A percentile compares a stretch with the other conserved stretches of the same genome.
These are phyloP conservation scores for Eutypella sp. DNA, from an alignment of 2,329 filamentous ascomycete genomes.

Conservation along the genomic window DNA sequence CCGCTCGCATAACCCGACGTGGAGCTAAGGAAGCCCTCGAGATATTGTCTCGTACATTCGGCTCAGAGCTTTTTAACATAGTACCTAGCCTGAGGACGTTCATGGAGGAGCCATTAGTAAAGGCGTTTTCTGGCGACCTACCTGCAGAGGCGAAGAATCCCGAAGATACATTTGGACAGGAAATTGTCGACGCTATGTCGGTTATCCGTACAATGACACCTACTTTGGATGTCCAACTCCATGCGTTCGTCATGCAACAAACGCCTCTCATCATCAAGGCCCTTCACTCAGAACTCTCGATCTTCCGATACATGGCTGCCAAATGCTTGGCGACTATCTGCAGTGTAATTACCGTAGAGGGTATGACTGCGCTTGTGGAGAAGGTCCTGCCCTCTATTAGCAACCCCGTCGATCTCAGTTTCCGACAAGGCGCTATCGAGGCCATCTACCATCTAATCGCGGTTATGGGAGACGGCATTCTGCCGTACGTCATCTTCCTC, in stretches of 20 bases:
- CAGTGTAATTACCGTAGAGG: conserved; percentile 90
- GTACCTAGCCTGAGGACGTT: conserved; percentile 77
- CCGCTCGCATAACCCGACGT: conserved; percentile 82
- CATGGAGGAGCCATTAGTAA: conserved; percentile 75
- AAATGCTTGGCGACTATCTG: conserved; percentile 97
- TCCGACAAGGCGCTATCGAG: conserved; percentile 90
- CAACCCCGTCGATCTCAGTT: conserved; percentile 82
- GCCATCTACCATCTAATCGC: conserved; percentile 95
- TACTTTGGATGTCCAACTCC: conserved; percentile 71
- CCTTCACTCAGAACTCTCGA: conserved; percentile 80
- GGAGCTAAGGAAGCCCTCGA: conserved; percentile 94
- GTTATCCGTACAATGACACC: conserved; percentile 88
- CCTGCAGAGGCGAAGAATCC: conserved; percentile 70
- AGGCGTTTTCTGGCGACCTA: conserved; percentile 68
- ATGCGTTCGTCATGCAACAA: conserved; percentile 75
- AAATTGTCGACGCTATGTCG: conserved; percentile 90
- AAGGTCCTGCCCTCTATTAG: conserved; percentile 87
- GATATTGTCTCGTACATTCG: conserved; percentile 77
- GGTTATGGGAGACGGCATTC: conserved; percentile 93
- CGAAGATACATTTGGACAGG: conserved; percentile 74
- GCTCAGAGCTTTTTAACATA: conserved; percentile 68
- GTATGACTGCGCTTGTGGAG: conserved; percentile 93
- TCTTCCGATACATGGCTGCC: conserved; percentile 92
- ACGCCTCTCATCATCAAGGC: conserved; percentile 84
- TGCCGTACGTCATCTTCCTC: conserved; percentile 98